Evolutionary conservation across 2,329 filamentous ascomycete genomes (phyloP).

Genomic region (Penicillium sp.): DNA sequence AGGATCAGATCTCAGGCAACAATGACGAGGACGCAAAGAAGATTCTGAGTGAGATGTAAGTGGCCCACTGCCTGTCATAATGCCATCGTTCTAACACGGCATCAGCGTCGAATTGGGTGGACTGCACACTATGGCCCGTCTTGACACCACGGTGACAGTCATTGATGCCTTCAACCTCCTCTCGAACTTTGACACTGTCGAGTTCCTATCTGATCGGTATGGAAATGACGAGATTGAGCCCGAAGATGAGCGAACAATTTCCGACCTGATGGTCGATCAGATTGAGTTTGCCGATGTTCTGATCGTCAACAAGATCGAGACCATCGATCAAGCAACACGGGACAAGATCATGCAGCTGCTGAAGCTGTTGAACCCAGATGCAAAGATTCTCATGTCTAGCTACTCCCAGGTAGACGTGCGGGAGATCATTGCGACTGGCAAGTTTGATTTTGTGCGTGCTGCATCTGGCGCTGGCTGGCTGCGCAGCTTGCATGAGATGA

Average conservation of each 20-base stretch:
- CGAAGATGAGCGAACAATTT: constrained; percentile 69
- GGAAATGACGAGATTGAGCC: constrained; percentile 55
- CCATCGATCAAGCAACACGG: constrained; percentile 49
- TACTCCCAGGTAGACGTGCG: constrained; percentile 58
- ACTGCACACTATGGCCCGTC: constrained; percentile 59
- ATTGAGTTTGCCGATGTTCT: constrained; percentile 74
- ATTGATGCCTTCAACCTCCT: constrained; percentile 70
- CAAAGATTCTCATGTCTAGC: constrained; percentile 59
- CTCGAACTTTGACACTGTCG: constrained; percentile 65
- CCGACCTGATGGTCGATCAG: constrained; percentile 70
- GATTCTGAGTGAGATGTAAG: constrained; percentile 47
- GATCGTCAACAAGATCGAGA: constrained; percentile 66
- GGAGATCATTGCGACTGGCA: constrained; percentile 61
- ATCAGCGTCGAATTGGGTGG: constrained; percentile 55
- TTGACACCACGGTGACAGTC: constrained; percentile 69
- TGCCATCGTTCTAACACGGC: constrained; percentile 3
- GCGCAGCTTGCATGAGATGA: constrained; percentile 65
- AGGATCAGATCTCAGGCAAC: constrained; percentile 43
- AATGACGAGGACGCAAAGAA: constrained; percentile 44
- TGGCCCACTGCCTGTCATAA: constrained; percentile 2
- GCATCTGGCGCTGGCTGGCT: constrained; percentile 66
- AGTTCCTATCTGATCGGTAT: constrained; percentile 62
- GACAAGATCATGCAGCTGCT: constrained; percentile 52
- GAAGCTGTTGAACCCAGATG: constrained; percentile 60
- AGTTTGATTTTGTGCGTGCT: constrained; percentile 62